A percentile compares a stretch with the other conserved stretches of the same genome.
These are phyloP conservation scores for Candida multigemmis DNA, from an alignment of 805 yeast genomes.

Conservation along the genomic window DNA sequence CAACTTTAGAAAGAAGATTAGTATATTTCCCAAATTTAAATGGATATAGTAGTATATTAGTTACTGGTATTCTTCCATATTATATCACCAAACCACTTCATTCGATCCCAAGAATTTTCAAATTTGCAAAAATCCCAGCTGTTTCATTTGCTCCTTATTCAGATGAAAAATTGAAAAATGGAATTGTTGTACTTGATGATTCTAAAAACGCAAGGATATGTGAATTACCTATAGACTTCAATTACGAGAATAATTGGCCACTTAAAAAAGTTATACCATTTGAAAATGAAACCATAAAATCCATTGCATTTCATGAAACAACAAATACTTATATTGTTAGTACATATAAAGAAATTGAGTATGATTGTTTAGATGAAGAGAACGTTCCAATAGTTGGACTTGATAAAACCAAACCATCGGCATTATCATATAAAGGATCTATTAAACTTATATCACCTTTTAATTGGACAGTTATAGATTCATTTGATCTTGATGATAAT, in stretches of 20 bases:
- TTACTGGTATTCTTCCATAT: slow-evolving; percentile 70
- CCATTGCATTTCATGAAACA: slow-evolving; percentile 60
- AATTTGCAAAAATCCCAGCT: slow-evolving; percentile 55
- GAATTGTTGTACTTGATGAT: slow-evolving; percentile 66
- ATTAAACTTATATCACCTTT: slow-evolving; percentile 62
- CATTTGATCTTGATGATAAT: slow-evolving; percentile 54
- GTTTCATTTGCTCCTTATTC: slow-evolving; percentile 58
- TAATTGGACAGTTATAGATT: slow-evolving; percentile 72
- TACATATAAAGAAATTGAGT: slow-evolving; percentile 49
- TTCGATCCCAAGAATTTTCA: slow-evolving; percentile 56
- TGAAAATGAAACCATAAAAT: slow-evolving; percentile 55
- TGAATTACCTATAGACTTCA: slow-evolving; percentile 36
- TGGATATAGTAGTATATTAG: slow-evolving; percentile 52
- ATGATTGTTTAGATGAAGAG: slow-evolving; percentile 66
- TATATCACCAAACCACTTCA: slow-evolving; percentile 56
- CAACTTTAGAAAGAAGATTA: slow-evolving; percentile 59
- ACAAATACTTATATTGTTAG: slow-evolving; percentile 58
- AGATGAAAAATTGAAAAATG: slow-evolving; percentile 28
- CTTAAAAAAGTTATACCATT: slow-evolving; percentile 34
- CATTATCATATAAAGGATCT: slow-evolving; percentile 49
- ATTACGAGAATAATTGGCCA: slow-evolving; percentile 56
- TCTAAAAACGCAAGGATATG: slow-evolving; percentile 58
- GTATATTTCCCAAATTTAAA: slow-evolving; percentile 49
- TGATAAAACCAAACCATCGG: slow-evolving; percentile 41
- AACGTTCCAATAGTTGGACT: slow-evolving; percentile 54